phyloP scores from a whole-genome alignment of 2,329 filamentous ascomycete species.

The Cucurbitaria berberidis region DNA sequence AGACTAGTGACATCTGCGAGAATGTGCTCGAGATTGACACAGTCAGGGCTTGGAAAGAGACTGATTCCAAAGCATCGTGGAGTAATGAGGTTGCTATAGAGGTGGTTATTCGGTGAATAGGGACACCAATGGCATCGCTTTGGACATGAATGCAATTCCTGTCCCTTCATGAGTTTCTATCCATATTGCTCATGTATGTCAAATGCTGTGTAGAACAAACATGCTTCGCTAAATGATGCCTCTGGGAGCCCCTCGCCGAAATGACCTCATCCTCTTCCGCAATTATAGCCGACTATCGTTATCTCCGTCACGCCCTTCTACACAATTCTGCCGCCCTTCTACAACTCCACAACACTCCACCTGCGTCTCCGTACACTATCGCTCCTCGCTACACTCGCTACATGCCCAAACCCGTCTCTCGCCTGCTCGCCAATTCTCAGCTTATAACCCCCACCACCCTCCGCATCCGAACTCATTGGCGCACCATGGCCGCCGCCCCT shows the following conservation, averaged over 20 bases:
- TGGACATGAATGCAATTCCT: neutral
- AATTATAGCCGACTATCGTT: conserved; percentile 11
- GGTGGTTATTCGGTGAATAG: conserved; percentile 36
- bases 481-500: conserved; percentile 40
- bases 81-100: conserved; percentile 63
- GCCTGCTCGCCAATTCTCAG: conserved; percentile 10
- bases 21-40: conserved; percentile 79
- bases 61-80: conserved; percentile 74
- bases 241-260: neutral
- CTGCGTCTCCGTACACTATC: conserved; percentile 10
- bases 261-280: conserved; percentile 3
- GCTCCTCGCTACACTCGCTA: conserved; percentile 4
- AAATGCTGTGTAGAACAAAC: too few relatives aligned
- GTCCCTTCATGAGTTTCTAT: too few relatives aligned
- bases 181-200: neutral
- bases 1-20: conserved; percentile 57
- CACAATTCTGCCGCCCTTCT: neutral
- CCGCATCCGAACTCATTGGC: conserved; percentile 23
- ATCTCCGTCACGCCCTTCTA: neutral
- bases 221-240: neutral
- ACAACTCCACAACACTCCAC: neutral
- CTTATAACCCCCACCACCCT: conserved; percentile 24
- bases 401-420: conserved; percentile 6
- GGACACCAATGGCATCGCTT: neutral
- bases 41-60: conserved; percentile 75